Evolutionary conservation across 495 filamentous ascomycete genomes (phyloP).

Genomic region (Aspergillus diversus): DNA sequence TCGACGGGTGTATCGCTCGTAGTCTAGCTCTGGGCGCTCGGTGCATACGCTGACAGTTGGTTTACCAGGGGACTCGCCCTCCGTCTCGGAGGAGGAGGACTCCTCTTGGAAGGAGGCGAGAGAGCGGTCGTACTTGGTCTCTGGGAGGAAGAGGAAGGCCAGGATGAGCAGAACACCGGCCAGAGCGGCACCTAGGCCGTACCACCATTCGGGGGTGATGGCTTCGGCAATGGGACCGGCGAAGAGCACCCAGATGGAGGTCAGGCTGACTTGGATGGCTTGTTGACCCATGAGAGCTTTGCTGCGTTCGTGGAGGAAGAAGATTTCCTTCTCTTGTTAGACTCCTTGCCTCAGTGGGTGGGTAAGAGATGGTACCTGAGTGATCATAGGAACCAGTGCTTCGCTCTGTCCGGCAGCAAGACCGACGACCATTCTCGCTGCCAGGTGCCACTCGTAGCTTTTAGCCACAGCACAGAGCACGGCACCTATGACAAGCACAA

Average conservation of each 20-base stretch:
- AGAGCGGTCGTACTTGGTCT: slow-evolving; percentile 59
- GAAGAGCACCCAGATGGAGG: slow-evolving; percentile 34
- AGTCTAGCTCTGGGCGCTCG: slow-evolving; percentile 32
- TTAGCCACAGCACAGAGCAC: slow-evolving; percentile 27
- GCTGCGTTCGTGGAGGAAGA: slow-evolving; percentile 41
- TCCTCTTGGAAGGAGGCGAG: slow-evolving; percentile 29
- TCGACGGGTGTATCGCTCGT: slow-evolving; percentile 24
- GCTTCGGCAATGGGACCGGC: slow-evolving; percentile 41
- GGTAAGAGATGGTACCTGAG: slow-evolving; percentile 22
- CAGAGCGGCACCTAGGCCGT: slow-evolving; percentile 36
- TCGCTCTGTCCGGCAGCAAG: slow-evolving; percentile 39
- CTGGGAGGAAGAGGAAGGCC: slow-evolving; percentile 68
- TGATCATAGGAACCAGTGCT: slow-evolving; percentile 44
- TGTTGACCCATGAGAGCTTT: slow-evolving; percentile 39
- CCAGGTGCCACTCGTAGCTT: slow-evolving; percentile 35
- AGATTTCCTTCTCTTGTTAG: slow-evolving; percentile 32
- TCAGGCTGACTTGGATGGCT: slow-evolving; percentile 34
- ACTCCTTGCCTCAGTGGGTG: background rate
- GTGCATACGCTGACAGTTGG: slow-evolving; percentile 18
- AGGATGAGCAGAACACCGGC: slow-evolving; percentile 49
- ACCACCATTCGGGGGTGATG: slow-evolving; percentile 42
- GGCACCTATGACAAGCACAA: slow-evolving; percentile 30
- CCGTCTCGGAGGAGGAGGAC: slow-evolving; percentile 6
- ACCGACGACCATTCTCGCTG: slow-evolving; percentile 34
- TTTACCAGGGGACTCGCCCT: background rate